These are phyloP conservation scores for Tilletia caries DNA, from an alignment of 1,284 basidiomycete species.

Conservation along the genomic window DNA sequence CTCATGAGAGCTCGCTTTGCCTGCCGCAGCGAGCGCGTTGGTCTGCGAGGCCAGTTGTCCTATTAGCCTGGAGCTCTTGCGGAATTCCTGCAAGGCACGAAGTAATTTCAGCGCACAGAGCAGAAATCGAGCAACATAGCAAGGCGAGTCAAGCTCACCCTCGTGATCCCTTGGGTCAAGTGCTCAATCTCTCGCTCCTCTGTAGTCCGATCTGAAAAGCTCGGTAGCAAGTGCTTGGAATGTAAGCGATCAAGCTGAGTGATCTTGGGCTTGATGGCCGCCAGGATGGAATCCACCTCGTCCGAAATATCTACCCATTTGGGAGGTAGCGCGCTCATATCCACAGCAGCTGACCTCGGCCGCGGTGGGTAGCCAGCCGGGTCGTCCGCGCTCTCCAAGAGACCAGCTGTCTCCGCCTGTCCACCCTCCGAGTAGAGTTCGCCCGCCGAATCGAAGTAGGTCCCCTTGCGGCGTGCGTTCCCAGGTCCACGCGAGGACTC, in stretches of 20 bases:
- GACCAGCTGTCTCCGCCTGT: conserved; percentile 7
- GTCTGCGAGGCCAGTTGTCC: conserved; percentile 45
- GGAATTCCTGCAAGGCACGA: conserved; percentile 30
- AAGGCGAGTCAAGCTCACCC: conserved; percentile 10
- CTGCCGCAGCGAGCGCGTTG: conserved; percentile 13
- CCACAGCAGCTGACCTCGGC: neutral
- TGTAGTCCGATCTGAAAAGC: conserved; percentile 85
- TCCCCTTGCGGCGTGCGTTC: conserved; percentile 12
- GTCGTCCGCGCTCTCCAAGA: conserved; percentile 55
- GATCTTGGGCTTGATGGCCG: conserved; percentile 36
- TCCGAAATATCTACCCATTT: conserved; percentile 50
- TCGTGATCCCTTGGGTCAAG: conserved; percentile 79
- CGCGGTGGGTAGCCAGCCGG: conserved; percentile 18
- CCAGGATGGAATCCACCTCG: conserved; percentile 37
- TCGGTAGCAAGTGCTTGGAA: conserved; percentile 89
- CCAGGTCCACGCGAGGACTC: conserved; percentile 13
- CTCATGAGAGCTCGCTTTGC: conserved; percentile 51
- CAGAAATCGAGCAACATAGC: neutral
- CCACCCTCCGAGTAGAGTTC: conserved; percentile 21
- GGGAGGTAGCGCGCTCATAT: conserved; percentile 39
- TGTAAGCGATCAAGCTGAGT: conserved; percentile 84
- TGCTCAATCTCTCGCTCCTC: conserved; percentile 92
- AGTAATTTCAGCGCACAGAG: neutral
- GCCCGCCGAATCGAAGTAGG: conserved; percentile 30
- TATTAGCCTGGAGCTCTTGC: conserved; percentile 36